These are phyloP conservation scores for Cotoneaster glaucophyllus DNA, from an alignment of 306 rosid species.

Conservation along the genomic window DNA sequence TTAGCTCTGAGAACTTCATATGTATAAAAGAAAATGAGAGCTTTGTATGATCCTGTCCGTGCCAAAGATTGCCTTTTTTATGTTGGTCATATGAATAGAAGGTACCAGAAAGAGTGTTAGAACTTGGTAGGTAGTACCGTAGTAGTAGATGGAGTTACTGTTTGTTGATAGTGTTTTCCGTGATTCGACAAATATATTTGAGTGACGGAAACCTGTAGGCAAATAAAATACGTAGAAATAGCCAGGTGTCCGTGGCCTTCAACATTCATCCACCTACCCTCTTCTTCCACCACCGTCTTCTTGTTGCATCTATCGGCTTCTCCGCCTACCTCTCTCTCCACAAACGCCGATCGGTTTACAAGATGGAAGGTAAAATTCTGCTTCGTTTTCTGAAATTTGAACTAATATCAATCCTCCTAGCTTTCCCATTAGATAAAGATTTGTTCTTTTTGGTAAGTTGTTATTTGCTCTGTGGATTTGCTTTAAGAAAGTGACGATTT, in stretches of 20 bases:
- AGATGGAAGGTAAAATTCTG: slow-evolving; percentile 15
- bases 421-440: background rate
- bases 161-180: background rate
- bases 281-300: background rate
- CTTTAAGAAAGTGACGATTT: background rate
- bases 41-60: too few relatives aligned
- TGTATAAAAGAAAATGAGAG: too few relatives aligned
- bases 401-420: background rate
- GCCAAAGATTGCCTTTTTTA: background rate
- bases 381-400: background rate
- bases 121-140: background rate
- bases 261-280: background rate
- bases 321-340: background rate
- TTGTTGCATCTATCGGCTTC: slow-evolving; percentile 1
- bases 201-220: background rate
- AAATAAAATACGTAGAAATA: background rate
- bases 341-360: background rate
- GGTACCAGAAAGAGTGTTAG: background rate
- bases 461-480: background rate
- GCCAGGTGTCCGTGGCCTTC: background rate
- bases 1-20: rapidly evolving
- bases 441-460: background rate
- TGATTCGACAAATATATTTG: too few relatives aligned
- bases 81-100: background rate
- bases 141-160: too few relatives aligned